Percentiles rank a stretch among this genome's conserved stretches.
phyloP scores from a whole-genome alignment of 805 yeast genomes.

The Candida michaelii region DNA sequence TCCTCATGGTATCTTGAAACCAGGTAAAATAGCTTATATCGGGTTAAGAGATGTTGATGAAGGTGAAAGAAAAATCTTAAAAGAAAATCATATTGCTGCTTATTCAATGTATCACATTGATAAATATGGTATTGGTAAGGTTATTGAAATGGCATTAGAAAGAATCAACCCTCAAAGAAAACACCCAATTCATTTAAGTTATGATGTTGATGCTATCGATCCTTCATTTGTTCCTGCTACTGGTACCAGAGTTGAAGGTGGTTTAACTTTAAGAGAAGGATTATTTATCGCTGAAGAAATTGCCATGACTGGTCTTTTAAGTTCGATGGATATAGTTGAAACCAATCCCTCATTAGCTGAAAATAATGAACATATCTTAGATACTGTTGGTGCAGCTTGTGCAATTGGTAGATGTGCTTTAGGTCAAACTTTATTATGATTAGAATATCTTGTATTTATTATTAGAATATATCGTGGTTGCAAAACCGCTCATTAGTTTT shows the following conservation, averaged over 20 bases:
- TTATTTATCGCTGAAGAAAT: conserved; percentile 88
- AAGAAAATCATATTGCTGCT: conserved; percentile 72
- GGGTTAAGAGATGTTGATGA: conserved; percentile 92
- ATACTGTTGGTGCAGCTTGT: conserved; percentile 87
- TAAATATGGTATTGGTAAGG: conserved; percentile 87
- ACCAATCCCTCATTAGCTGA: conserved; percentile 87
- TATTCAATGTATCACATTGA: conserved; percentile 96
- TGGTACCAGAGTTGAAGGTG: conserved; percentile 97
- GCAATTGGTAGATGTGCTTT: conserved; percentile 91
- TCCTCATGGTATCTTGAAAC: conserved; percentile 55
- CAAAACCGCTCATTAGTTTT: not conserved
- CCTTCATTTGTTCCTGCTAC: conserved; percentile 95
- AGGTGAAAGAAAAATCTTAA: conserved; percentile 76
- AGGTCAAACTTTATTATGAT: conserved; percentile 74
- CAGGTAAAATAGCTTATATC: conserved; percentile 80
- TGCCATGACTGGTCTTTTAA: conserved; percentile 85
- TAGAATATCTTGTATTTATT: not conserved
- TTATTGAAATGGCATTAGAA: conserved; percentile 86
- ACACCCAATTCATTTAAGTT: conserved; percentile 81
- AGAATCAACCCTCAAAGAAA: conserved; percentile 68
- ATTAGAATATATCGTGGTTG: not conserved
- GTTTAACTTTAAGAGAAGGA: conserved; percentile 91
- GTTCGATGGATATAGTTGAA: conserved; percentile 90
- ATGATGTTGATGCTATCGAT: conserved; percentile 96
- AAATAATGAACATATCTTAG: conserved; percentile 70